Evolutionary conservation across 2,329 filamentous ascomycete species (phyloP), one percentile per base, ranked within the genome.

Genomic region (Colletotrichum lentis): DNA sequence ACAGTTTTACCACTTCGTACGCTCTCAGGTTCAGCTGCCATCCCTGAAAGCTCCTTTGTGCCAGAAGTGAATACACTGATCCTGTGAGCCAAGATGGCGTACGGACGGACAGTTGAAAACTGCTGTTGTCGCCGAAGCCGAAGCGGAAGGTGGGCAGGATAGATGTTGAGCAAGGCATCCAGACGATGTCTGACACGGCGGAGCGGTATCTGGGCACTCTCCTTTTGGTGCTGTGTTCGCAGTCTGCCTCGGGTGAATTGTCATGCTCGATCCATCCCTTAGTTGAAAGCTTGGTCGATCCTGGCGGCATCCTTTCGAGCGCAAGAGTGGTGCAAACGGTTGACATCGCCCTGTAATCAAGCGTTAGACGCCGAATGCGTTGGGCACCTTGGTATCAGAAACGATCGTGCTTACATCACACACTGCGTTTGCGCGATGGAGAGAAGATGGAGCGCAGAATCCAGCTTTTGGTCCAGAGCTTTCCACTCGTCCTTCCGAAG

Each of bases 401-500:
- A 60, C 24, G 35, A 5, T 4, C 3, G 22, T 6, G 49, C 73
- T 69, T 47, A 74, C 75, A 71, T 67, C 14, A 69, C 24, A 52
- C 72, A 76, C 0, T 67, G 67, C 10, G 62, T 49, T 1, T 72
- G 31, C 1, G 75, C 70, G 3, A 73, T 6, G 8, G 62, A 58
- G 4, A 76, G 63, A 0, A 73, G 44, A 1, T 59, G 39, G 22
- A 75, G 49, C 8, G 71, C 67, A 31, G 69, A 56, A 0, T 70
- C 62, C 0, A 76, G 31, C 35, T 69, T 71, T 14, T 60, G 54
- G 3, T 71, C 71, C 11, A 74, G 67, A 3, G 11, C 61, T 5
- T 72, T 64, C 27, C 73, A 47, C 4, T 46, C 62, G 1, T 73
- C 65, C 55, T 72, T 76, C 8, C 70, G 72, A 11, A 74, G 57